phyloP scores from a whole-genome alignment of 208 protist species.

The Trypanosomatidae sp. region DNA sequence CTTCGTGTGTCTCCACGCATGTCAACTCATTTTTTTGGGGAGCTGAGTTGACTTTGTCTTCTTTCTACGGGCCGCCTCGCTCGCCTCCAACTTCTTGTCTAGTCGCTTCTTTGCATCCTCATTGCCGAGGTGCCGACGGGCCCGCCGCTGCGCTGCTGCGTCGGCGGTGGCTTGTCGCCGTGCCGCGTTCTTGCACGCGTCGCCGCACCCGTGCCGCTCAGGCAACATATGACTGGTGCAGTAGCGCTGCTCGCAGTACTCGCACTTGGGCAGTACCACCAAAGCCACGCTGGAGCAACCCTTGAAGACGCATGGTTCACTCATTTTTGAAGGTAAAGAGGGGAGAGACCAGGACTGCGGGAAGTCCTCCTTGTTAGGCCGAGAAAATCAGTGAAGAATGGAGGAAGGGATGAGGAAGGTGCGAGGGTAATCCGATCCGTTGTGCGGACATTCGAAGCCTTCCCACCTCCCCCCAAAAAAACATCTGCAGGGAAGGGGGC shows the following conservation, averaged over 20 bases:
- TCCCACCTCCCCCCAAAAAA: not conserved
- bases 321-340: conserved; percentile 29
- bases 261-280: conserved; percentile 55
- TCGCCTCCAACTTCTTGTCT: conserved; percentile 49
- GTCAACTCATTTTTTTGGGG: conserved; percentile 23
- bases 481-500: too few species aligned
- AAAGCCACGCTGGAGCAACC: conserved; percentile 50
- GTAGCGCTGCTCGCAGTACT: conserved; percentile 64
- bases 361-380: not conserved
- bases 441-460: not conserved
- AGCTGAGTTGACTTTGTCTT: conserved; percentile 14
- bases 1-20: not conserved
- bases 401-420: not conserved
- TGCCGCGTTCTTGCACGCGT: conserved; percentile 62
- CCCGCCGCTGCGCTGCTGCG: conserved; percentile 46
- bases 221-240: conserved; percentile 82
- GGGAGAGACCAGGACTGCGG: conserved; percentile 9
- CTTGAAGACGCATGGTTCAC: conserved; percentile 27
- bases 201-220: conserved; percentile 82
- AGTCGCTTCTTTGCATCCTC: conserved; percentile 69
- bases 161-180: conserved; percentile 61
- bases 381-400: not conserved
- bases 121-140: conserved; percentile 66
- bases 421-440: not conserved
- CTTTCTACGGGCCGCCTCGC: conserved; percentile 63